Conservation (phyloP, 768 basidiomycete species). For the Auriscalpium microsporum region DNA sequence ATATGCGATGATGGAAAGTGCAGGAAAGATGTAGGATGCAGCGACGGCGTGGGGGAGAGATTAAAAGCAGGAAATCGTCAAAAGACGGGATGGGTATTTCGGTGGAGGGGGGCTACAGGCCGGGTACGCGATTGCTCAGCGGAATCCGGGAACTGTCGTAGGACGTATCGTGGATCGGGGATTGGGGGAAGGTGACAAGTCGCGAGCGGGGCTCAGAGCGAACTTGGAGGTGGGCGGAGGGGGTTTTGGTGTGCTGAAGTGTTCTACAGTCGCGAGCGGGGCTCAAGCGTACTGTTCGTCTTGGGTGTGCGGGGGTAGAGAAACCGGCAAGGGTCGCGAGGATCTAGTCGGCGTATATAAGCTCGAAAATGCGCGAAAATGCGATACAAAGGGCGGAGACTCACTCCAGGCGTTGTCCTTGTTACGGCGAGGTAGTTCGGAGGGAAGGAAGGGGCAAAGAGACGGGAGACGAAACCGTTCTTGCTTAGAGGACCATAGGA, state of each 20-base stretch:
- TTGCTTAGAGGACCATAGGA: constrained; percentile 17
- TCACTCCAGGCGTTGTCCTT: constrained; percentile 47
- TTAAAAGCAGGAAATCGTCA: constrained; percentile 6
- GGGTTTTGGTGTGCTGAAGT: background rate
- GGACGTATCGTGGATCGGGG: too few species aligned
- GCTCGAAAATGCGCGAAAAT: background rate
- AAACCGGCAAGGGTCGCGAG: constrained; percentile 95
- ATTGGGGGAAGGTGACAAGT: background rate
- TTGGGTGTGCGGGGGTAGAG: constrained; percentile 42
- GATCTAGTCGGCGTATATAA: constrained; percentile 32
- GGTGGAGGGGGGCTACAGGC: constrained; percentile 8
- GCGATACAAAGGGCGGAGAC: constrained; percentile 8
- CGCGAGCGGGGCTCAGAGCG: constrained; percentile 21
- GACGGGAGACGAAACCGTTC: constrained; percentile 17
- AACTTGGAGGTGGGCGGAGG: background rate
- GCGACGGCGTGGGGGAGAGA: constrained; percentile 12
- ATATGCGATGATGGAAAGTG: constrained; percentile 3
- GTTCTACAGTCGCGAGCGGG: background rate
- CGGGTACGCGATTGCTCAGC: constrained; percentile 43
- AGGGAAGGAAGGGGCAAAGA: constrained; percentile 21
- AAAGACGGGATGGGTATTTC: background rate
- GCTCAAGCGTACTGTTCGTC: constrained; percentile 30
- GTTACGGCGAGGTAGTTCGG: constrained; percentile 40
- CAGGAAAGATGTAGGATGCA: background rate
- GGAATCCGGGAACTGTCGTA: constrained; percentile 40